These are phyloP conservation scores for Nannochloropsis granulata DNA, from an alignment of 108 stramenopile genomes.

Conservation along the genomic window DNA sequence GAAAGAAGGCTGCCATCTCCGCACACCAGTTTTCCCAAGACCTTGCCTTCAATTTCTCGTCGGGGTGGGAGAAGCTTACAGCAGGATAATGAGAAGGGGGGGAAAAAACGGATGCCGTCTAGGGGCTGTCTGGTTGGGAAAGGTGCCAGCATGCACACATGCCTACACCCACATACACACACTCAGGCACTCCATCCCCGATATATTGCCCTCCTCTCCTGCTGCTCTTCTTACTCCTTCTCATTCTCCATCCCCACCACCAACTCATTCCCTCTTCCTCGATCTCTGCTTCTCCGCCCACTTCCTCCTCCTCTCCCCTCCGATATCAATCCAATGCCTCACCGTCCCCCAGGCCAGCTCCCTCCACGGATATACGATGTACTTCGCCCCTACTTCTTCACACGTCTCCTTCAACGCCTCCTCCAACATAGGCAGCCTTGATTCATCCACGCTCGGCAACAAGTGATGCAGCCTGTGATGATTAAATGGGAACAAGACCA, in stretches of 20 bases:
- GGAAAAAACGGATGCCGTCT: no score
- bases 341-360: not conserved
- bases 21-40: no score
- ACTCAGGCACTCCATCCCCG: no score
- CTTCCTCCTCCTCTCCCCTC: not conserved
- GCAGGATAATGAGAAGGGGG: no score
- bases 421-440: not conserved
- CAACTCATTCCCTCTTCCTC: not conserved
- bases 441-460: not conserved
- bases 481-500: not conserved
- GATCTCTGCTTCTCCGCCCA: not conserved
- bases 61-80: no score
- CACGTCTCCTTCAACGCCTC: not conserved
- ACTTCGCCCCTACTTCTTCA: not conserved
- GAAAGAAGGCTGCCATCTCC: no score
- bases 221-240: not conserved
- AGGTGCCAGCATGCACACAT: no score
- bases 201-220: no score
- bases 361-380: not conserved
- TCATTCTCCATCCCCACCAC: not conserved
- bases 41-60: no score
- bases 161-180: no score
- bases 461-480: not conserved
- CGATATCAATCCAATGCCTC: not conserved
- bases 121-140: no score